These are phyloP conservation scores for Plantago ovata DNA, from an alignment of 257 asterid genomes.

Conservation along the genomic window DNA sequence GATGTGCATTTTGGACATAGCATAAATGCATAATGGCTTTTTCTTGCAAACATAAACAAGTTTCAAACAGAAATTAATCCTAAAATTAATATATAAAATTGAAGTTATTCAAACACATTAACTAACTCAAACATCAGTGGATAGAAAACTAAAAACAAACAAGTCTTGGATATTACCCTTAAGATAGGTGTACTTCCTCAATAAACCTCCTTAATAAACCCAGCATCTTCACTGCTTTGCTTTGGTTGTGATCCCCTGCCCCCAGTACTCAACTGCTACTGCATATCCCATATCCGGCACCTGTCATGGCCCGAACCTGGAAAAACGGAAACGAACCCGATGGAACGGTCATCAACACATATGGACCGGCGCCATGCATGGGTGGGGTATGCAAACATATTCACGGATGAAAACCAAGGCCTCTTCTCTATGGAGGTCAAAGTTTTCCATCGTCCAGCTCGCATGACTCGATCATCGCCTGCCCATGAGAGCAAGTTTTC, in stretches of 20 bases:
- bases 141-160: constrained; percentile 34
- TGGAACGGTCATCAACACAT: constrained; percentile 39
- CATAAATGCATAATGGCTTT: no score
- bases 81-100: no score
- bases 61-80: no score
- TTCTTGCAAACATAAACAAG: no score
- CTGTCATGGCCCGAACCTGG: constrained; percentile 37
- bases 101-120: no score
- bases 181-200: constrained; percentile 36
- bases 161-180: constrained; percentile 37
- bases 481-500: constrained; percentile 48
- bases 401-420: constrained; percentile 39
- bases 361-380: constrained; percentile 54
- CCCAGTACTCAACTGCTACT: constrained; percentile 37
- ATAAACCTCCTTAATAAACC: constrained; percentile 36
- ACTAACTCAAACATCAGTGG: constrained; percentile 14
- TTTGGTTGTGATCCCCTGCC: constrained; percentile 35
- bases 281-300: constrained; percentile 38
- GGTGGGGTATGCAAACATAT: constrained; percentile 38
- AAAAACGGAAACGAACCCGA: constrained; percentile 29
- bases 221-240: no score
- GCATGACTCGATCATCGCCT: constrained; percentile 46
- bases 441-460: constrained; percentile 27
- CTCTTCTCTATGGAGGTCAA: constrained; percentile 37
- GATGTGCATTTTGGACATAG: no score